Base-by-base conservation (phyloP, 768 basidiomycete genomes). In the Russula brevipes region DNA sequence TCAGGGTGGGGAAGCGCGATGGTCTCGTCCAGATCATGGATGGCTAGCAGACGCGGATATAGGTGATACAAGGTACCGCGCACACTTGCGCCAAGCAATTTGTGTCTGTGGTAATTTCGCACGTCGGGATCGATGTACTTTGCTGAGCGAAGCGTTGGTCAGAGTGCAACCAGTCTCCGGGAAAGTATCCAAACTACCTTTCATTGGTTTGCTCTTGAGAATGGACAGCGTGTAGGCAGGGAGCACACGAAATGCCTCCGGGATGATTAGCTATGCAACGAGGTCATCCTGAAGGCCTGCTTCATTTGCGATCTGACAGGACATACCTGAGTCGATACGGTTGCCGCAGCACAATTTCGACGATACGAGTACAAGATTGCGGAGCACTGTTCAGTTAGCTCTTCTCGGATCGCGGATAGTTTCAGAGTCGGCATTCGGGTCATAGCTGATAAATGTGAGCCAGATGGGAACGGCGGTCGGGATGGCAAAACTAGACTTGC, bases 71-170 rank as follows among this genome's bases (percentile, higher is more conserved):
- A 83, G 10, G 88, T 81, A 42, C 77, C 77, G 17, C 88, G 84
- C 10, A 89, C 84, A 57, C 84, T 78, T 78, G 87, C 83, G 0
- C 85, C 83, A 65, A 85, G 81, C 53, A 97, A 79, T 67, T 84
- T 82, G 66, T 94, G 89, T 54, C 87, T 85, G 70, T 88, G 82
- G 70, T 87, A 89, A 68, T 94, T 92, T 56, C 97, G 88, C 11
- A 95, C 93, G 69, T 98, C 97, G n/a, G 94, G 88, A 6, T 89
- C 87, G 54, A 99, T 94, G 68, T 84, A 86, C 16, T 90, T 85
- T 51, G 86, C 94, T 95, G 70, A 16, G 12, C 8, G 14, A 51
- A 54, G n/a, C 16, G 52, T 11, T 5, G 24, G 30, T 54, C 17
- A 38, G 57, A 17, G 33, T 24, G 31, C 17, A 30, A n/a, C 59